Percentiles rank a stretch among this genome's conserved stretches.
Evolutionary conservation across 805 yeast genomes (phyloP).

Genomic region (Hagleromyces aurorensis): DNA sequence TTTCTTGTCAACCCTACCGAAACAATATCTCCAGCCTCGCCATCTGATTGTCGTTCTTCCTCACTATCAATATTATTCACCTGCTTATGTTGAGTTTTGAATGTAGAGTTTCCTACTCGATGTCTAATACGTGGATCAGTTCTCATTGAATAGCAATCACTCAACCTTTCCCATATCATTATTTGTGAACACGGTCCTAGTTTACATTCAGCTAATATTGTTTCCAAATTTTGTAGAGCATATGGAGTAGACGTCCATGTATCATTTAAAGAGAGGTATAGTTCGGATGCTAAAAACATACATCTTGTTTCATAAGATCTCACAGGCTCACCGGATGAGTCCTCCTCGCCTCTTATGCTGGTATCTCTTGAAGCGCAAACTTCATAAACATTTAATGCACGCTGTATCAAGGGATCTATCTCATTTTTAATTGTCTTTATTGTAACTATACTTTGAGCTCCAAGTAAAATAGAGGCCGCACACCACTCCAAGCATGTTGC

Average conservation of each 20-base stretch:
- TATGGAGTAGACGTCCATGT: conserved; percentile 37
- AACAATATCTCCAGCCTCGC: conserved; percentile 29
- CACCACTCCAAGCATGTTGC: conserved; percentile 90
- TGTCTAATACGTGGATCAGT: conserved; percentile 32
- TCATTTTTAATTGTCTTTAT: conserved; percentile 38
- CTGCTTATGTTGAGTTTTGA: conserved; percentile 2
- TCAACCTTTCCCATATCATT: conserved; percentile 44
- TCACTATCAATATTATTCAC: conserved; percentile 1
- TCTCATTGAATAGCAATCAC: conserved; percentile 43
- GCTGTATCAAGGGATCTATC: conserved; percentile 34
- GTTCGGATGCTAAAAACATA: conserved; percentile 58
- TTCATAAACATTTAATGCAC: conserved; percentile 29
- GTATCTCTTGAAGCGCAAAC: conserved; percentile 34
- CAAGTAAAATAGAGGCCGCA: conserved; percentile 63
- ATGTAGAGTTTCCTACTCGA: conserved; percentile 16
- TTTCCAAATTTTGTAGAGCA: conserved; percentile 38
- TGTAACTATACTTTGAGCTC: conserved; percentile 35
- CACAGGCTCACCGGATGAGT: conserved; percentile 46
- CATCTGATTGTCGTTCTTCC: conserved; percentile 23
- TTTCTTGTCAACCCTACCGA: conserved; percentile 49
- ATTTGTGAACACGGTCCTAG: conserved; percentile 42
- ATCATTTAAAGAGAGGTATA: conserved; percentile 42
- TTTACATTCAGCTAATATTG: conserved; percentile 39
- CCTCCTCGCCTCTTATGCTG: conserved; percentile 27
- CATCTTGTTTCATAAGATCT: conserved; percentile 62